phyloP scores from a whole-genome alignment of 2,329 filamentous ascomycete species.

The Pseudocercospora fijiensis region DNA sequence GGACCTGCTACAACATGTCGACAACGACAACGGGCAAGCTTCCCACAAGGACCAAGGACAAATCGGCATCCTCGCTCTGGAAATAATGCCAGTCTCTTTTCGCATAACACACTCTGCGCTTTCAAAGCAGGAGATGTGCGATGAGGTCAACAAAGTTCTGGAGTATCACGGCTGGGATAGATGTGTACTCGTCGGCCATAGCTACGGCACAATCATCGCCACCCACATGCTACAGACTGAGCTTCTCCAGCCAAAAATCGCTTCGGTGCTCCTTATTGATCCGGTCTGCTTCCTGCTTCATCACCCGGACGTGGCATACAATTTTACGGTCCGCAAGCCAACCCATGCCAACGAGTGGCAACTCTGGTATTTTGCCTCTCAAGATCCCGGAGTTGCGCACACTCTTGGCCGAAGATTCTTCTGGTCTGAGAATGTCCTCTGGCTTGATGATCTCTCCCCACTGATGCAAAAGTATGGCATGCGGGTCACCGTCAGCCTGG shows the following conservation, averaged over 20 bases:
- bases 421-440: constrained; percentile 69
- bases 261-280: constrained; percentile 56
- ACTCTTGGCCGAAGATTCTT: constrained; percentile 66
- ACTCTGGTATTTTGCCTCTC: constrained; percentile 68
- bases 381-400: constrained; percentile 65
- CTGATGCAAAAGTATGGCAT: constrained; percentile 33
- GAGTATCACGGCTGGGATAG: constrained; percentile 57
- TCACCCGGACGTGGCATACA: constrained; percentile 68
- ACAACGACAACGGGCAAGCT: background rate
- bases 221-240: constrained; percentile 60
- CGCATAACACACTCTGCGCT: constrained; percentile 59
- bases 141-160: constrained; percentile 58
- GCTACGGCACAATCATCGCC: constrained; percentile 62
- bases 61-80: constrained; percentile 63
- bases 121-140: constrained; percentile 54
- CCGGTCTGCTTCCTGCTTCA: constrained; percentile 68
- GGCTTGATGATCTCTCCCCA: constrained; percentile 62
- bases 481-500: constrained; percentile 58
- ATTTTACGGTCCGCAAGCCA: constrained; percentile 56
- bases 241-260: constrained; percentile 47
- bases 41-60: constrained; percentile 40
- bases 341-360: constrained; percentile 65
- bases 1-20: constrained; percentile 12
- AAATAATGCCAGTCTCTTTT: constrained; percentile 64
- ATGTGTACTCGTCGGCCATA: constrained; percentile 61